Evolutionary conservation across 192 early-diverging fungal species (phyloP).

Genomic region (Thamnidium elegans): DNA sequence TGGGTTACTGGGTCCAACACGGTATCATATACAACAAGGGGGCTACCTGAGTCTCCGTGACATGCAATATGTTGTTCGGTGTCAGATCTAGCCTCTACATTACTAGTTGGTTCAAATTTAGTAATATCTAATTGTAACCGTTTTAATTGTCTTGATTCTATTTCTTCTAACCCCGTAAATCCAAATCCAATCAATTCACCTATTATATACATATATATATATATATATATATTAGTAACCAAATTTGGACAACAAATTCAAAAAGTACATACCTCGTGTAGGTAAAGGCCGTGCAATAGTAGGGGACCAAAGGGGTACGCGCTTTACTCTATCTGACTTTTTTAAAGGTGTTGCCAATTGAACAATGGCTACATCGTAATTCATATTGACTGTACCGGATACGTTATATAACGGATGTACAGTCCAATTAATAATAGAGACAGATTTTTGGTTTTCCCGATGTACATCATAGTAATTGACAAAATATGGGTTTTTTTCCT

Average conservation of each 20-base stretch:
- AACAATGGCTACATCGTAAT: conserved; percentile 32
- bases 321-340: conserved; percentile 7
- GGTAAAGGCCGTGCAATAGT: neutral
- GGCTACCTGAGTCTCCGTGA: conserved; percentile 35
- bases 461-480: conserved; percentile 23
- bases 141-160: conserved; percentile 22
- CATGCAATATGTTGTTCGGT: conserved; percentile 19
- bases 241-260: neutral
- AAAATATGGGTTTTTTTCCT: conserved; percentile 25
- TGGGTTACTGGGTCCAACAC: neutral
- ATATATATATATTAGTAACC: no score
- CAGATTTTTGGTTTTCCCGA: conserved; percentile 15
- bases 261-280: conserved; percentile 17
- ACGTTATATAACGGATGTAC: conserved; percentile 27
- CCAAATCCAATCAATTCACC: conserved; percentile 28
- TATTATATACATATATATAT: neutral
- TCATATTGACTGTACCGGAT: conserved; percentile 13
- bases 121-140: conserved; percentile 20
- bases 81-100: conserved; percentile 14
- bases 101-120: conserved; percentile 9
- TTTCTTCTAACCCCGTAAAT: conserved; percentile 1
- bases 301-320: conserved; percentile 20
- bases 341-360: conserved; percentile 15
- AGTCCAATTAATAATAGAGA: conserved; percentile 17
- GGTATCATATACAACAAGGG: conserved; percentile 15